Conservation (phyloP, 257 asterid genomes). For the Gynochthodes officinalis region DNA sequence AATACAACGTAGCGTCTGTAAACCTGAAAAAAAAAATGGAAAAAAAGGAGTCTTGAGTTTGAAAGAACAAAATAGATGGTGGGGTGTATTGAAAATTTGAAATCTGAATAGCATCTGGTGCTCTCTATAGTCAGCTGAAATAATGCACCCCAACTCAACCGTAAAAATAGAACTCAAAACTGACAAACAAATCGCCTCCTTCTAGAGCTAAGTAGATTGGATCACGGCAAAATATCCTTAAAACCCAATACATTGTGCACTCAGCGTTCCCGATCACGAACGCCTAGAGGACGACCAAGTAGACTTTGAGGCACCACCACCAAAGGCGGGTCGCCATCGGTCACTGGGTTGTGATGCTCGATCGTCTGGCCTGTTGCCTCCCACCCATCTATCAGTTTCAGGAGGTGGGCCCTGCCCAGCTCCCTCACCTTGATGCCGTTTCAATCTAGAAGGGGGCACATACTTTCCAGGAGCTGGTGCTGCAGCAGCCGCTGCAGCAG, state of each 20-base stretch:
- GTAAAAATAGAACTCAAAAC: not conserved
- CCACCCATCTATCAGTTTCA: conserved; percentile 52
- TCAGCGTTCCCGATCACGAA: conserved; percentile 26
- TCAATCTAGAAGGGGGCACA: conserved; percentile 48
- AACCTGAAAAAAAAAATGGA: too few species aligned
- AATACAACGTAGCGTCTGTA: not conserved
- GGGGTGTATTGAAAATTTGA: not conserved
- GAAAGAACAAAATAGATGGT: not conserved
- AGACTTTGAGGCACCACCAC: conserved; percentile 38
- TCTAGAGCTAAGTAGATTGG: not conserved
- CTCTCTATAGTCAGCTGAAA: not conserved
- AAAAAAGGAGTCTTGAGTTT: not conserved
- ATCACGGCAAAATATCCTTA: conserved; percentile 1
- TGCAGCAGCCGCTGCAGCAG: conserved; percentile 34
- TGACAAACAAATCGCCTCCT: not conserved
- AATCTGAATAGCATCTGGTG: not conserved
- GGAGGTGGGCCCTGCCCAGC: conserved; percentile 39
- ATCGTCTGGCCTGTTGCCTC: conserved; percentile 34
- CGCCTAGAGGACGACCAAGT: conserved; percentile 41
- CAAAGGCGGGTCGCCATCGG: conserved; percentile 46
- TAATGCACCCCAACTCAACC: not conserved
- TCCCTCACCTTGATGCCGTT: conserved; percentile 26
- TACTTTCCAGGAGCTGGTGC: conserved; percentile 46
- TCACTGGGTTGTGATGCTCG: conserved; percentile 31
- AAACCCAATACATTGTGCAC: not conserved